Base-by-base conservation (phyloP, 768 basidiomycete species). In the Pisolithus marmoratus region DNA sequence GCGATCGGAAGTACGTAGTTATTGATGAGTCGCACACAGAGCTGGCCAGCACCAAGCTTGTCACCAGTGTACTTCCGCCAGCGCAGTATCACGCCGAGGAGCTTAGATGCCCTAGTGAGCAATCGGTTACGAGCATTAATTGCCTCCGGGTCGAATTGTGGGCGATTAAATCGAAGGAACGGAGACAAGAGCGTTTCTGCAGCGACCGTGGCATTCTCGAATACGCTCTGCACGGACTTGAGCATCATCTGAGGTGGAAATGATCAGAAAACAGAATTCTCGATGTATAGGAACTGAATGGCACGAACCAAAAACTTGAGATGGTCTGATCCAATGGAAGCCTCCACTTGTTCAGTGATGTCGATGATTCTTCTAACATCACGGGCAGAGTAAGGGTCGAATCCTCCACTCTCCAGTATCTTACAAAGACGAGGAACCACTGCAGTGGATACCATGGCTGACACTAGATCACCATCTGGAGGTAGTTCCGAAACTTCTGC, bases 391-490 rank as follows among this genome's bases (percentile, higher is more conserved):
- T 90, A 93, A 1, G 87, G 83, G 64, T 96, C 87, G 49, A 94
- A 72, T 5, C 79, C 87, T 24, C 94, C 92, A n/a, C 76, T 76
- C 51, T 85, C 82, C n/a, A 96, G 63, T 20, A 89, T 62, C 58
- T 82, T 87, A 62, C 78, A 79, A 8, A 96, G 61, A 46, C 84
- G 74, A 8, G 94, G 91, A 36, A 87, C 81, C 40, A 94, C 73
- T 0, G 84, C 83, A 1, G 88, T 89, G n/a, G 87, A 83, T 17
- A 94, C 78, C 84, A 94, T 92, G 0, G 87, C 83, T 12, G 89
- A 82, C 31, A 93, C 87, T 22, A 96, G 73, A 61, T 96, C 93
- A 8, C 89, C 92, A 54, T 93, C 91, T 0, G 88, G 82, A 2
- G 90, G 87, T 20, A 90, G 68, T 48, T 84, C 82, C 20, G 77